Evolutionary conservation across 2,329 filamentous ascomycete genomes (phyloP).

Genomic region (Microdochium paspali): DNA sequence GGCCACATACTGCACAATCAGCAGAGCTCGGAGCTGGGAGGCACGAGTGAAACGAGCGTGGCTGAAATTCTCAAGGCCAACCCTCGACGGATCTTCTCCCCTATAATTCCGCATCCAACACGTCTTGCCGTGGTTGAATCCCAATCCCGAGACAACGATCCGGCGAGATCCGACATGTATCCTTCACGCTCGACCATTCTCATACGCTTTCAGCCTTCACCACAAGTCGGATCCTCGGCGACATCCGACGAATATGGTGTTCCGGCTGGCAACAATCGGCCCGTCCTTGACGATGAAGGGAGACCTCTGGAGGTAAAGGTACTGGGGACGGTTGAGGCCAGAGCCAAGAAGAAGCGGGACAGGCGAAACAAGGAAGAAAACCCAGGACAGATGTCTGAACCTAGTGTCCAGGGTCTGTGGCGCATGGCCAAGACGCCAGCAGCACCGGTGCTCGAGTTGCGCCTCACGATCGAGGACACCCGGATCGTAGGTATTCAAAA

Average conservation of each 20-base stretch:
- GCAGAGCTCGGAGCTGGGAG: constrained; percentile 4
- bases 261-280: too few relatives aligned
- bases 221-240: constrained; percentile 7
- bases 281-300: too few relatives aligned
- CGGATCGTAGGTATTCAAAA: constrained; percentile 20
- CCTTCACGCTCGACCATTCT: constrained; percentile 25
- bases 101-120: constrained; percentile 36
- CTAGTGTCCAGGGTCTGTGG: constrained; percentile 5
- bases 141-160: constrained; percentile 8
- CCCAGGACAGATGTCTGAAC: background rate
- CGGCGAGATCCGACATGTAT: constrained; percentile 7
- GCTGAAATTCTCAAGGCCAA: constrained; percentile 8
- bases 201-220: constrained; percentile 34
- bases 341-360: constrained; percentile 1
- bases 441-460: constrained; percentile 26
- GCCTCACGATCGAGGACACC: constrained; percentile 21
- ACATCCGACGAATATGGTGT: constrained; percentile 1
- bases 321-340: too few relatives aligned
- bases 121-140: constrained; percentile 25
- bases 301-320: too few relatives aligned
- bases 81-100: constrained; percentile 28
- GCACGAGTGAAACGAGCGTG: too few relatives aligned
- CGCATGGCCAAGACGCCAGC: constrained; percentile 12
- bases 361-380: background rate
- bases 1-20: constrained; percentile 34